Conservation (phyloP, 2,329 filamentous ascomycete genomes). For the Phialemoniopsis sp. region DNA sequence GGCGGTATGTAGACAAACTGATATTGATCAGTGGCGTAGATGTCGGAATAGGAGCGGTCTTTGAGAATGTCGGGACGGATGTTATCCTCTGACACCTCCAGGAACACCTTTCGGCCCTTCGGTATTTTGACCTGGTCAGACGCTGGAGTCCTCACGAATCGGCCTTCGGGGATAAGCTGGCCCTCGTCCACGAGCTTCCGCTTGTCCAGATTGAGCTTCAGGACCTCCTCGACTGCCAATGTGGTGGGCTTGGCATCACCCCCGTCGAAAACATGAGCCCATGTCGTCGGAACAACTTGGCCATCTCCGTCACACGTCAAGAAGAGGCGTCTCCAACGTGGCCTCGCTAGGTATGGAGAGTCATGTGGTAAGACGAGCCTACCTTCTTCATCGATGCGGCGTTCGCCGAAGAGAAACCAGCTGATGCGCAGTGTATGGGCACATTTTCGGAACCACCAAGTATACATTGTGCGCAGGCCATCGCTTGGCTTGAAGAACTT, state of each 20-base stretch:
- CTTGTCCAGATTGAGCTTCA: conserved; percentile 32
- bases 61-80: conserved; percentile 52
- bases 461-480: conserved; percentile 78
- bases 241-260: conserved; percentile 35
- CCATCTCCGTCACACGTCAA: conserved; percentile 33
- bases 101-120: conserved; percentile 76
- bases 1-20: conserved; percentile 79
- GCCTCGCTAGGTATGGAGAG: conserved; percentile 22
- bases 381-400: conserved; percentile 78
- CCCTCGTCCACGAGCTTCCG: conserved; percentile 38
- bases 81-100: conserved; percentile 68
- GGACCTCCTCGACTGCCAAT: conserved; percentile 29
- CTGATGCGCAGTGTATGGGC: conserved; percentile 77
- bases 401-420: conserved; percentile 89
- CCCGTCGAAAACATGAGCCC: conserved; percentile 46
- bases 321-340: conserved; percentile 37
- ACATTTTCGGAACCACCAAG: conserved; percentile 93
- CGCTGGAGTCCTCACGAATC: conserved; percentile 86
- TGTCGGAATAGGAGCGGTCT: conserved; percentile 45
- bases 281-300: conserved; percentile 48
- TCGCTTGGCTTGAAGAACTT: conserved; percentile 82
- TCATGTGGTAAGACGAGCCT: conserved; percentile 42
- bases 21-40: conserved; percentile 58
- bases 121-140: conserved; percentile 94
- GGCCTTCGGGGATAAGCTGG: conserved; percentile 65